Percentiles rank a stretch among this genome's conserved stretches.
These are phyloP conservation scores for Neurospora tetraspora DNA, from an alignment of 495 filamentous ascomycete genomes.

Conservation along the genomic window DNA sequence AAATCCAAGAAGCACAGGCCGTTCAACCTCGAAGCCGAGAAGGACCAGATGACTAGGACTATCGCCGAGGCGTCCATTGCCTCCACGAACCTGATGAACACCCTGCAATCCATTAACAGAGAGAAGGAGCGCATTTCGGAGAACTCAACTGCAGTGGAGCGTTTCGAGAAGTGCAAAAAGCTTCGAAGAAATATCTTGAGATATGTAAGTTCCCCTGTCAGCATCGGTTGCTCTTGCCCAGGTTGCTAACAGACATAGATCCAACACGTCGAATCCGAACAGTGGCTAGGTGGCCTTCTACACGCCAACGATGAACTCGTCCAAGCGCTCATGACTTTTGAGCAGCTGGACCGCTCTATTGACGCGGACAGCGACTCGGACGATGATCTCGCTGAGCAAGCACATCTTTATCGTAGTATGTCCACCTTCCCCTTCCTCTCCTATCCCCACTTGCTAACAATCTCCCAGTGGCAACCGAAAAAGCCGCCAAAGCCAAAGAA, in stretches of 20 bases:
- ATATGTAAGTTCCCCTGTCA: slow-evolving; percentile 37
- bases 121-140: slow-evolving; percentile 82
- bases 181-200: slow-evolving; percentile 75
- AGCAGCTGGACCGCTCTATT: slow-evolving; percentile 88
- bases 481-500: slow-evolving; percentile 36
- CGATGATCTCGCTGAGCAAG: slow-evolving; percentile 47
- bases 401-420: slow-evolving; percentile 44
- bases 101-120: slow-evolving; percentile 81
- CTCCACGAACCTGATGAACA: slow-evolving; percentile 83
- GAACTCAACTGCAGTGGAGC: slow-evolving; percentile 60
- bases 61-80: slow-evolving; percentile 82
- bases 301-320: slow-evolving; percentile 81
- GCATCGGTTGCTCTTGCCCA: too few relatives aligned
- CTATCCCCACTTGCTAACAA: slow-evolving; percentile 9
- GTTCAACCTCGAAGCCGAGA: slow-evolving; percentile 84
- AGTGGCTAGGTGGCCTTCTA: slow-evolving; percentile 70
- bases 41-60: slow-evolving; percentile 67
- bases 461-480: slow-evolving; percentile 38
- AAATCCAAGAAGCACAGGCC: slow-evolving; percentile 46
- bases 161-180: slow-evolving; percentile 79
- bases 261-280: slow-evolving; percentile 70
- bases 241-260: slow-evolving; percentile 36
- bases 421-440: neutral
- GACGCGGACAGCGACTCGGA: slow-evolving; percentile 97
- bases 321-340: slow-evolving; percentile 86